Percentiles rank a stretch among this genome's conserved stretches.
These are phyloP conservation scores for Zizania palustris DNA, from an alignment of 202 grass and related monocot genomes.

Conservation along the genomic window DNA sequence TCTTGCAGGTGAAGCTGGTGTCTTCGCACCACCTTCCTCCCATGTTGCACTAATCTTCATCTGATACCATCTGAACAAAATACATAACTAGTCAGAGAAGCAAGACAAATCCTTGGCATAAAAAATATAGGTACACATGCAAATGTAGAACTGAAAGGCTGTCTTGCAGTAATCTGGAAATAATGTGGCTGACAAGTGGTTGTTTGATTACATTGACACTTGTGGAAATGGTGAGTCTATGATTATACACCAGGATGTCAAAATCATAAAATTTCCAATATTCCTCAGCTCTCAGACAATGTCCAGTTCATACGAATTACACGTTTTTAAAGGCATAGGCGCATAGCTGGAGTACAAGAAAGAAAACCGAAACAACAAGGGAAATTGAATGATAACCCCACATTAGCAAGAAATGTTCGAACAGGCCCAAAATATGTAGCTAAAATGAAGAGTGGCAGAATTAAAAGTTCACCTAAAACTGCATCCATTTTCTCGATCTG, in stretches of 20 bases:
- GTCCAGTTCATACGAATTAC: neutral
- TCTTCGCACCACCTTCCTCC: slow-evolving; percentile 63
- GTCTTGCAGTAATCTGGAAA: neutral
- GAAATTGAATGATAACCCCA: neutral
- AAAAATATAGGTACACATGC: neutral
- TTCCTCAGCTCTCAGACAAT: neutral
- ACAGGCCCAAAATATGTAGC: slow-evolving; percentile 15
- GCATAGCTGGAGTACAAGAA: neutral
- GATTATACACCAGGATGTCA: no score
- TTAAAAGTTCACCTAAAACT: neutral
- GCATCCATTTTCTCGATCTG: neutral
- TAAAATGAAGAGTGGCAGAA: neutral
- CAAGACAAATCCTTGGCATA: slow-evolving; percentile 1
- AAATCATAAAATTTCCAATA: no score
- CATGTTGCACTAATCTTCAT: slow-evolving; percentile 89
- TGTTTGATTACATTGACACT: no score
- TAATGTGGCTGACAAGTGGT: neutral
- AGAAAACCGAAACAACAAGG: neutral
- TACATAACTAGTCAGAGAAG: slow-evolving; percentile 24
- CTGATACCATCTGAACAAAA: slow-evolving; percentile 84
- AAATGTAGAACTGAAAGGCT: slow-evolving; percentile 20
- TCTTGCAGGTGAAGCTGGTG: slow-evolving; percentile 74
- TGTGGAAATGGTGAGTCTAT: no score
- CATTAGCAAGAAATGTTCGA: slow-evolving; percentile 7
- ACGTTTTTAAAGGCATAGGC: no score